Percentiles rank a stretch among this genome's conserved stretches.
Conservation (phyloP, 2,329 filamentous ascomycete genomes). For the Rhynchosporium graminicola region DNA sequence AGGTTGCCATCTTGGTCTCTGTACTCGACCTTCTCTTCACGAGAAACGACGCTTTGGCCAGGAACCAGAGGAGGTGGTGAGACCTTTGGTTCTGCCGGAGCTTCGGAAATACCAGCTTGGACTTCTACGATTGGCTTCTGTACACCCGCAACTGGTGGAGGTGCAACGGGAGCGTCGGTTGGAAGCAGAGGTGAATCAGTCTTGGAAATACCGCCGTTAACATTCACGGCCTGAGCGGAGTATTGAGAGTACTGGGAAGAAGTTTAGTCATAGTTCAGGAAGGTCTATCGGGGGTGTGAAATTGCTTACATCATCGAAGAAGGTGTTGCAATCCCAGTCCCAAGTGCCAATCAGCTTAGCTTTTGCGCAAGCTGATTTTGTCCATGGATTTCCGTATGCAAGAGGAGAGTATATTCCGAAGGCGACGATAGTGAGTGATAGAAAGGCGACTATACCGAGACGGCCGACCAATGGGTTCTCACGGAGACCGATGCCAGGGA, state of each 20-base stretch:
- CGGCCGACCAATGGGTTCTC: constrained; percentile 74
- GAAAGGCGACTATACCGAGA: constrained; percentile 69
- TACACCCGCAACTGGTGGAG: constrained; percentile 28
- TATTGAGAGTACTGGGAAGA: constrained; percentile 42
- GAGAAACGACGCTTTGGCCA: constrained; percentile 39
- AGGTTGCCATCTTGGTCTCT: constrained; percentile 92
- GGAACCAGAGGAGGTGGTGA: constrained; percentile 29
- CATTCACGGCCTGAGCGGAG: constrained; percentile 33
- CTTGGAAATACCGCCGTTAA: constrained; percentile 35
- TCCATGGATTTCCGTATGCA: constrained; percentile 93
- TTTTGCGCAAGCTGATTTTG: constrained; percentile 78
- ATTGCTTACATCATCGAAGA: constrained; percentile 78
- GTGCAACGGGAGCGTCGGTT: constrained; percentile 34
- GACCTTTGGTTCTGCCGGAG: constrained; percentile 30
- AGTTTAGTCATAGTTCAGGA: constrained; percentile 32
- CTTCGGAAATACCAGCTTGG: constrained; percentile 36
- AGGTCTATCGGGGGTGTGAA: constrained; percentile 34
- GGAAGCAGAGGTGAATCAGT: constrained; percentile 36
- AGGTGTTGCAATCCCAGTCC: constrained; percentile 99
- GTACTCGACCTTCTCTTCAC: constrained; percentile 88
- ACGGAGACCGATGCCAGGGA: constrained; percentile 66
- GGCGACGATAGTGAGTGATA: constrained; percentile 71
- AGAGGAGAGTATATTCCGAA: constrained; percentile 88
- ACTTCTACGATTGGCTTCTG: constrained; percentile 37
- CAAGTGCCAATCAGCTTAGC: constrained; percentile 86